Conservation (phyloP, 2,329 filamentous ascomycete genomes). For the Lachnellula occidentalis region DNA sequence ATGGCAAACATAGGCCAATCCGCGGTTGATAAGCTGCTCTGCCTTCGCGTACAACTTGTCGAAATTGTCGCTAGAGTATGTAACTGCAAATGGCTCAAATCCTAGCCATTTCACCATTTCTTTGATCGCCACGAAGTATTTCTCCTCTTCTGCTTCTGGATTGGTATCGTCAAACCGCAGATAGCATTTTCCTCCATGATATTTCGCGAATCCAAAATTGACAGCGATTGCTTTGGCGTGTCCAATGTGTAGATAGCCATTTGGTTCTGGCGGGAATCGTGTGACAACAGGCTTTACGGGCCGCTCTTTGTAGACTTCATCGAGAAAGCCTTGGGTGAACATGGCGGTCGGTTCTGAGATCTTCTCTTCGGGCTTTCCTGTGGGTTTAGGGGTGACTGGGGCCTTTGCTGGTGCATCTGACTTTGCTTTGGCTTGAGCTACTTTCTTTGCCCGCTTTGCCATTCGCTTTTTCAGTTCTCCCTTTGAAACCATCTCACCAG, state of each 20-base stretch:
- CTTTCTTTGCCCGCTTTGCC: slow-evolving; percentile 55
- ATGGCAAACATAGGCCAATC: slow-evolving; percentile 78
- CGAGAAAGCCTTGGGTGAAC: slow-evolving; percentile 75
- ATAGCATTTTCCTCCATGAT: slow-evolving; percentile 69
- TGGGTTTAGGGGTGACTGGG: slow-evolving; percentile 26
- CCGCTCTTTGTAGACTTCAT: slow-evolving; percentile 64
- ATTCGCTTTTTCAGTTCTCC: slow-evolving; percentile 57
- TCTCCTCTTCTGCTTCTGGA: slow-evolving; percentile 85
- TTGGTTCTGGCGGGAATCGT: slow-evolving; percentile 81
- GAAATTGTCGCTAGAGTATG: slow-evolving; percentile 87
- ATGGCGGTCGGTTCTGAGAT: slow-evolving; percentile 39
- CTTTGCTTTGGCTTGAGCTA: slow-evolving; percentile 47
- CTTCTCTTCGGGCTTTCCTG: slow-evolving; percentile 29
- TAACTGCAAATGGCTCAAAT: slow-evolving; percentile 73
- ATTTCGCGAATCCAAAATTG: slow-evolving; percentile 90
- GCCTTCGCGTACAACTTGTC: slow-evolving; percentile 79
- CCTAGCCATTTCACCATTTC: slow-evolving; percentile 79
- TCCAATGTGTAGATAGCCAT: slow-evolving; percentile 89
- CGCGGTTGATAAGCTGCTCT: slow-evolving; percentile 72
- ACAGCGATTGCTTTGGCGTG: slow-evolving; percentile 94
- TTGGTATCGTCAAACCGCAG: slow-evolving; percentile 92
- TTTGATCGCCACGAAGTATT: slow-evolving; percentile 83
- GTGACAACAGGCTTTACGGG: slow-evolving; percentile 59
- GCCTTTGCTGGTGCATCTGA: slow-evolving; percentile 36
- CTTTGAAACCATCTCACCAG: slow-evolving; percentile 61